Base-by-base conservation (phyloP, 2,329 filamentous ascomycete species). In the Sclerotinia glacialis region DNA sequence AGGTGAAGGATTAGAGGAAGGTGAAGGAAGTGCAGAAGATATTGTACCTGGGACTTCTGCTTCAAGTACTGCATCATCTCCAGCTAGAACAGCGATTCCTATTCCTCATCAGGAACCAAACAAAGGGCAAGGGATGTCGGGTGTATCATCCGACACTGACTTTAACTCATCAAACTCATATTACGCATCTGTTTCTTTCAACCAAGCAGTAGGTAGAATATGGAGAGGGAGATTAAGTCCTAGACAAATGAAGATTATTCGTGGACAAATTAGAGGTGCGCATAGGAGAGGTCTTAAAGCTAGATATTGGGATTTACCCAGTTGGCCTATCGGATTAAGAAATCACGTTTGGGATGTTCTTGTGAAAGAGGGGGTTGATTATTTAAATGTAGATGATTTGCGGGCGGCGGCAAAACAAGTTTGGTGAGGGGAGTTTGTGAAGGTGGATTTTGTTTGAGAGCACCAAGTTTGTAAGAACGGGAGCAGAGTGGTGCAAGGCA, bases 101-200 rank as follows among this genome's bases (percentile, higher is more conserved):
- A n/a, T n/a, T 64, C 65, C 18, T 44, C 50, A 26, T 50, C 59
- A 28, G 49, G 42, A 11, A 52, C 59, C 28, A 8, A 71, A 75
- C 52, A 67, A 68, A 11, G 78, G 79, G 8, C 82, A 83, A 74
- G 82, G 81, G 60, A 76, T 76, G 31, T 76, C 79, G 6, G 80
- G 80, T 64, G 79, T 78, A 9, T 73, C 75, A 0, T 71, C 74
- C 0, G 50, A 71, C 14, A 73, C 75, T 65, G 69, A 74, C 16
- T 89, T 83, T 77, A 80, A 81, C 72, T 67, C 72, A 1, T 77
- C 78, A 23, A 91, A 89, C 75, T 89, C 86, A 4, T 88, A 86
- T 77, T 91, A 90, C 75, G 86, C 88, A 23, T 88, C 84, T 58
- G 81, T 83, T 3, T 82, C 84, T 21, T 88, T 91, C 73, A 77